Conservation (phyloP, 805 yeast genomes). For the Candida ponderosae region DNA sequence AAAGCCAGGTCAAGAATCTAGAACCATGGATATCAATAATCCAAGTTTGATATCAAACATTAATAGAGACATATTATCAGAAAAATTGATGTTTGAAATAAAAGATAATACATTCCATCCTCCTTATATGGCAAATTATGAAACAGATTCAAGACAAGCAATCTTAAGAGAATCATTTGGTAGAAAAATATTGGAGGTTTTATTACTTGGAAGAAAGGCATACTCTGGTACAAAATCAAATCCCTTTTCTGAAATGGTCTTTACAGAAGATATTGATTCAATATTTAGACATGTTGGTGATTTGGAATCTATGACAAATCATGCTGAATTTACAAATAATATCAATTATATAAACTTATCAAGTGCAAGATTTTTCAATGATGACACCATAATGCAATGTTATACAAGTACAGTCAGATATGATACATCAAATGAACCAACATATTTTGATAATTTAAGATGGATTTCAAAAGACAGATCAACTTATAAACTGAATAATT, state of each 20-base stretch:
- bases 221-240: conserved; percentile 16
- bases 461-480: conserved; percentile 41
- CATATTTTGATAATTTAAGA: conserved; percentile 51
- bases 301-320: conserved; percentile 15
- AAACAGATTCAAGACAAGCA: conserved; percentile 23
- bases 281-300: conserved; percentile 26
- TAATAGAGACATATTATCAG: conserved; percentile 43
- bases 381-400: conserved; percentile 37
- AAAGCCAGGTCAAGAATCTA: conserved; percentile 34
- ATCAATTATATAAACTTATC: conserved; percentile 38
- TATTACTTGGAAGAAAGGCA: conserved; percentile 33
- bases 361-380: conserved; percentile 39
- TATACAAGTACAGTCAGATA: conserved; percentile 32
- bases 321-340: conserved; percentile 18
- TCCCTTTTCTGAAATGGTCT: conserved; percentile 21
- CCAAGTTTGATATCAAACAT: conserved; percentile 48
- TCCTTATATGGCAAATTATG: conserved; percentile 33
- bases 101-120: conserved; percentile 33
- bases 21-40: conserved; percentile 47
- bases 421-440: conserved; percentile 39
- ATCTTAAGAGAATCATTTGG: conserved; percentile 39
- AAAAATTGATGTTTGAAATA: conserved; percentile 37
- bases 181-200: conserved; percentile 46
- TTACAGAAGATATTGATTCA: conserved; percentile 17
- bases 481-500: conserved; percentile 36